phyloP scores from a whole-genome alignment of 352 stramenopile genomes.

The Pythium diclinum region DNA sequence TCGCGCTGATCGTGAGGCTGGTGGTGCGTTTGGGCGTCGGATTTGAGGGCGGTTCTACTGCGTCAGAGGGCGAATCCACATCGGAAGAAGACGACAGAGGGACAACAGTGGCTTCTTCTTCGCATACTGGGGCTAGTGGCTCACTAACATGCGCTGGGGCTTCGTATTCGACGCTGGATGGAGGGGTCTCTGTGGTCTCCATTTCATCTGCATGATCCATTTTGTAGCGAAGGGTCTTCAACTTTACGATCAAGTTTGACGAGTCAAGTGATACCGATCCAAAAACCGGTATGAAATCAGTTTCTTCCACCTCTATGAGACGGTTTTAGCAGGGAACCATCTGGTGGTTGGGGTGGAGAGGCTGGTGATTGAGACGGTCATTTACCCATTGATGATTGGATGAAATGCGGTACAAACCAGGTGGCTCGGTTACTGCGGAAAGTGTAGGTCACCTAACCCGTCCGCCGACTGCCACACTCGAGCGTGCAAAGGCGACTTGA shows the following conservation, averaged over 20 bases:
- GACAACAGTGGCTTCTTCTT: not conserved
- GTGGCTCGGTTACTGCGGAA: not conserved
- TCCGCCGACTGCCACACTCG: not conserved
- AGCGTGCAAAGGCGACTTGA: not conserved
- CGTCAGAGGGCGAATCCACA: not conserved
- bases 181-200: not conserved
- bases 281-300: not conserved
- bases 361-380: not conserved
- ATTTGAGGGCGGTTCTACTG: not conserved
- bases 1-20: slow-evolving; percentile 1
- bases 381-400: not conserved
- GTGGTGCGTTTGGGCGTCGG: not conserved
- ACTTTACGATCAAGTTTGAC: slow-evolving; percentile 5
- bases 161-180: not conserved
- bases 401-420: not conserved
- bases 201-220: slow-evolving; percentile 2
- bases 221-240: slow-evolving; percentile 5
- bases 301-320: not conserved
- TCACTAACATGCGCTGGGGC: not conserved
- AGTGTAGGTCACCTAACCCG: not conserved
- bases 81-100: not conserved
- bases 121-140: not conserved
- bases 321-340: slow-evolving; percentile 3
- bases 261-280: not conserved
- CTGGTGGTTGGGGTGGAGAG: slow-evolving; percentile 7